A percentile compares a stretch with the other conserved stretches of the same genome.
phyloP scores from a whole-genome alignment of 2,329 filamentous ascomycete species.

The Arthroderma sp. region DNA sequence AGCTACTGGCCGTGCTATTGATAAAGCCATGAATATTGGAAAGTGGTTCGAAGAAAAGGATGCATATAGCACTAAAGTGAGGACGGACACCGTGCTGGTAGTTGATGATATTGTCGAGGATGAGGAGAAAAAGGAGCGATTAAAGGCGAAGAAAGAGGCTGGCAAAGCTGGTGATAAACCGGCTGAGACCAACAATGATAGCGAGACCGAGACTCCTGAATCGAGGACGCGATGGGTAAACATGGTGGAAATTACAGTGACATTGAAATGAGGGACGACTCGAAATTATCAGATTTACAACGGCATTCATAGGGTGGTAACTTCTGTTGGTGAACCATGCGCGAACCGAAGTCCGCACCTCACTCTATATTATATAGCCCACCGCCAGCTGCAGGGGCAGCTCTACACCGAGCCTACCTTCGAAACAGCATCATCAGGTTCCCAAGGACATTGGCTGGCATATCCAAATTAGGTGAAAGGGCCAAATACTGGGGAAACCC shows the following conservation, averaged over 20 bases:
- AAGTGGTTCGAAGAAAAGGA: conserved; percentile 43
- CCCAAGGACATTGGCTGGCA: too few species aligned
- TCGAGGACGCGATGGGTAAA: conserved; percentile 35
- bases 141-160: conserved; percentile 9
- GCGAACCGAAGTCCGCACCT: too few species aligned
- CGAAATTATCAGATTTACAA: not conserved
- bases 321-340: too few species aligned
- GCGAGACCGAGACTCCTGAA: conserved; percentile 28
- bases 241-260: conserved; percentile 33
- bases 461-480: too few species aligned
- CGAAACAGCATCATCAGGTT: too few species aligned
- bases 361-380: too few species aligned
- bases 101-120: conserved; percentile 47
- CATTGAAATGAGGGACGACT: conserved; percentile 22
- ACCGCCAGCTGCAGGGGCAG: too few species aligned
- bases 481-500: too few species aligned
- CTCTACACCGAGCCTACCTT: too few species aligned
- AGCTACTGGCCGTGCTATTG: conserved; percentile 47
- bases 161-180: conserved; percentile 20
- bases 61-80: conserved; percentile 38
- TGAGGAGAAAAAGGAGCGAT: conserved; percentile 17
- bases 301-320: too few species aligned
- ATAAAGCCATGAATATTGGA: conserved; percentile 42
- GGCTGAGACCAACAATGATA: conserved; percentile 14
- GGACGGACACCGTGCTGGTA: conserved; percentile 43